phyloP scores from a whole-genome alignment of 768 basidiomycete genomes.

The Lentinula raphanica region DNA sequence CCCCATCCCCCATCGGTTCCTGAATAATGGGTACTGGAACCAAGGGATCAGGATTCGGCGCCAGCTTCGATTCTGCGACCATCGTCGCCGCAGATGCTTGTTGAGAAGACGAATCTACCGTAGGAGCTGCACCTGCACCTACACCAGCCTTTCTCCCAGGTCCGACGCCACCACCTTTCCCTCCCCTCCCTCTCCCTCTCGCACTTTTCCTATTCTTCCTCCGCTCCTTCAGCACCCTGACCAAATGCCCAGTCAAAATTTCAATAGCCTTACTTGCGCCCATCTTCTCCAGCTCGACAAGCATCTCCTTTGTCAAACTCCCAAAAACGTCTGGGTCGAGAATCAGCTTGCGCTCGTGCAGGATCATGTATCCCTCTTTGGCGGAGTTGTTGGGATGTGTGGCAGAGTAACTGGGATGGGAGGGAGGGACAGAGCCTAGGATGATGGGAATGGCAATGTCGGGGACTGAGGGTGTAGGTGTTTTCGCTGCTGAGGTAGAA shows the following conservation, averaged over 20 bases:
- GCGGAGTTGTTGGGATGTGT: conserved; percentile 43
- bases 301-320: conserved; percentile 64
- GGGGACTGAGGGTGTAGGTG: conserved; percentile 25
- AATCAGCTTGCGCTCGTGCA: conserved; percentile 80
- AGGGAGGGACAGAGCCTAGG: conserved; percentile 64
- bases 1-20: conserved; percentile 17
- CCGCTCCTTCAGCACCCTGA: conserved; percentile 76
- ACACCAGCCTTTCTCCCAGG: conserved; percentile 19
- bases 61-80: conserved; percentile 11
- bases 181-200: conserved; percentile 33
- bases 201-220: conserved; percentile 39
- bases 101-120: conserved; percentile 47
- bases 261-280: conserved; percentile 79
- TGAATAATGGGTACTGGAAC: neutral
- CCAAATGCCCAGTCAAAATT: conserved; percentile 80
- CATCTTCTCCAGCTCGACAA: conserved; percentile 72
- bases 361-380: conserved; percentile 62
- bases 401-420: conserved; percentile 50
- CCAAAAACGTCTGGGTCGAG: conserved; percentile 84
- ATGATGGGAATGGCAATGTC: conserved; percentile 74
- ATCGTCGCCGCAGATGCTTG: conserved; percentile 33
- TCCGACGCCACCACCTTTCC: conserved; percentile 21
- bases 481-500: conserved; percentile 25
- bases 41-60: conserved; percentile 16
- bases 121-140: conserved; percentile 21